A percentile compares a stretch with the other conserved stretches of the same genome.
phyloP scores from a whole-genome alignment of 345 rosid species.

The Salix dunnii region DNA sequence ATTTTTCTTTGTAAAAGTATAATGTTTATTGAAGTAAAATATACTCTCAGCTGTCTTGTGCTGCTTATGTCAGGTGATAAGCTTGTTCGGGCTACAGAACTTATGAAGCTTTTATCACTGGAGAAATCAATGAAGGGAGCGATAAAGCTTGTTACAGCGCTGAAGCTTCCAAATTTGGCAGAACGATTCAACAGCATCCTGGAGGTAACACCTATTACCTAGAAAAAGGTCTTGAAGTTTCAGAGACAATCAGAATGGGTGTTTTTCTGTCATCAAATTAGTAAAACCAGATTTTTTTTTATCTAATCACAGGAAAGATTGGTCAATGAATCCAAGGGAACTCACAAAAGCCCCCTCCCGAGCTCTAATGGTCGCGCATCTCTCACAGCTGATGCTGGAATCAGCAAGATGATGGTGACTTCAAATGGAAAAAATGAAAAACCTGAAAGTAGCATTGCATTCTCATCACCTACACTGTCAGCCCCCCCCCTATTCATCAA shows the following conservation, averaged over 20 bases:
- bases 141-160: constrained; percentile 75
- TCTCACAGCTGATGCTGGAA: constrained; percentile 21
- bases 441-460: constrained; percentile 27
- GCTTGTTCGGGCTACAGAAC: constrained; percentile 75
- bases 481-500: constrained; percentile 43
- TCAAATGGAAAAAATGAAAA: constrained; percentile 30
- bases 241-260: not conserved
- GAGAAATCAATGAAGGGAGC: constrained; percentile 90
- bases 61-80: constrained; percentile 59
- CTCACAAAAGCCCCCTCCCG: constrained; percentile 10
- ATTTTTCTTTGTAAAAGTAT: not conserved
- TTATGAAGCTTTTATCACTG: constrained; percentile 62
- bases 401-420: constrained; percentile 22
- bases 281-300: constrained; percentile 7
- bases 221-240: not conserved
- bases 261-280: not conserved
- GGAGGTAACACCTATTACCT: constrained; percentile 46
- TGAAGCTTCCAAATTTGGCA: constrained; percentile 90
- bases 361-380: constrained; percentile 14
- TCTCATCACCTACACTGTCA: constrained; percentile 36
- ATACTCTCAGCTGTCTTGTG: not conserved
- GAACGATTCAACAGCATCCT: constrained; percentile 74
- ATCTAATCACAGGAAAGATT: constrained; percentile 59
- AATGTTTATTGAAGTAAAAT: not conserved
- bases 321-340: constrained; percentile 47